Conservation (phyloP, 2,329 filamentous ascomycete genomes). For the Stagonosporopsis rhizophila region DNA sequence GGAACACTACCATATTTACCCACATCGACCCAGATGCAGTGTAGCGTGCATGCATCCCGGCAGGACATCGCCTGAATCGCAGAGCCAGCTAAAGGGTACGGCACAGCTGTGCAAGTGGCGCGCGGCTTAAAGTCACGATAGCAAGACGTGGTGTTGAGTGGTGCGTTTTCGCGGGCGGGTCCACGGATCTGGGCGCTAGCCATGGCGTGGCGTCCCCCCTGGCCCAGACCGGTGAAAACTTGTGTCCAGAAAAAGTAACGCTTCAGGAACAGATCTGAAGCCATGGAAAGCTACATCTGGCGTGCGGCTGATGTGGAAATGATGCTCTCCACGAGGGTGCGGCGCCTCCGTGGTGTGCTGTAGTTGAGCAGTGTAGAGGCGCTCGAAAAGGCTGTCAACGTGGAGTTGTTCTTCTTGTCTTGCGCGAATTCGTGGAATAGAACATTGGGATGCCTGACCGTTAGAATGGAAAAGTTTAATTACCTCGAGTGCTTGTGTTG, state of each 20-base stretch:
- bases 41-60: conserved; percentile 6
- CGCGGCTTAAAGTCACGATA: conserved; percentile 22
- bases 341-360: background rate
- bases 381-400: background rate
- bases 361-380: background rate
- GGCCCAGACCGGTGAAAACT: conserved; percentile 7
- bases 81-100: conserved; percentile 7
- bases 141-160: conserved; percentile 19
- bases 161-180: conserved; percentile 13
- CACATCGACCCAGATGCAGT: conserved; percentile 2
- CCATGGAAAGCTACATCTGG: conserved; percentile 4
- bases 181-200: conserved; percentile 4
- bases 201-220: conserved; percentile 14
- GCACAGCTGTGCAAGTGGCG: conserved; percentile 24
- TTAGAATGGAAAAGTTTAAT: background rate
- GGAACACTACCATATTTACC: conserved; percentile 14
- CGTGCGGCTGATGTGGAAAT: conserved; percentile 17
- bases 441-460: background rate
- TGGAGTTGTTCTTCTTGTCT: background rate
- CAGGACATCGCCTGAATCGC: conserved; percentile 9
- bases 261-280: conserved; percentile 15
- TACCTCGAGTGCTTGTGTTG: conserved; percentile 12
- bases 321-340: background rate
- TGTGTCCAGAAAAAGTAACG: conserved; percentile 10
- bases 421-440: background rate